Base-by-base conservation (phyloP, 768 basidiomycete species). In the Macrolepiota albuminosa region DNA sequence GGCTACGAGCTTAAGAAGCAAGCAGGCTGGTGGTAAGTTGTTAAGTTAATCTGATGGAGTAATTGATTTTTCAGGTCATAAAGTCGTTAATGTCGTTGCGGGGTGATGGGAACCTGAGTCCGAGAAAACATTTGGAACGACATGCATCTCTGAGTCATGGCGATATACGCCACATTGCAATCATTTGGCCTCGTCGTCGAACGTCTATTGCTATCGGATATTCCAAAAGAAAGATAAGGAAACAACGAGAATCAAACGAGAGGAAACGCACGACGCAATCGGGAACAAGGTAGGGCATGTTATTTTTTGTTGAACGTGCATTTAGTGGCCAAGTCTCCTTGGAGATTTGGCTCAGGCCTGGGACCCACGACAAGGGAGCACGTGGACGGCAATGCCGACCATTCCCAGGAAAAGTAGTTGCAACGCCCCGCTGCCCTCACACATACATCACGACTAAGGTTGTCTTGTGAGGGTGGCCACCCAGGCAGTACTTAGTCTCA, bases 291-390 rank as follows among this genome's bases (percentile, higher is more conserved):
- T 2, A 14, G 14, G 13, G 14, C 1, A 29, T 29, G 5, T 47
- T 26, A 7, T 47, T 47, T 37, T 24, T 51, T 51, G 36, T 24
- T 8, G 14, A 61, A 65, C 66, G 64, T 67, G 66, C 66, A 46
- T 54, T 67, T 65, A 53, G 61, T 67, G 57, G 54, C 62, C 57
- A 54, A 61, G 56, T 42, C 36, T 43, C 58, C 6, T 14, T 16
- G 31, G 55, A 40, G 34, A 51, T 42, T 26, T 55, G 57, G 42
- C 59, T 59, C 53, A 67, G 64, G 66, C 64, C 66, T 57, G 64
- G 64, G 64, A 64, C 66, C 64, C 62, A 59, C 64, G 64, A 58
- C 64, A 63, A 65, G 62, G 66, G 66, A 63, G 66, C 66, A 66
- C 66, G 66, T 58, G 63, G 65, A 61, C 56, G 56, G 55, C 47